phyloP scores from a whole-genome alignment of 192 early-diverging fungal species.

The Phlyctochytrium bullatum region DNA sequence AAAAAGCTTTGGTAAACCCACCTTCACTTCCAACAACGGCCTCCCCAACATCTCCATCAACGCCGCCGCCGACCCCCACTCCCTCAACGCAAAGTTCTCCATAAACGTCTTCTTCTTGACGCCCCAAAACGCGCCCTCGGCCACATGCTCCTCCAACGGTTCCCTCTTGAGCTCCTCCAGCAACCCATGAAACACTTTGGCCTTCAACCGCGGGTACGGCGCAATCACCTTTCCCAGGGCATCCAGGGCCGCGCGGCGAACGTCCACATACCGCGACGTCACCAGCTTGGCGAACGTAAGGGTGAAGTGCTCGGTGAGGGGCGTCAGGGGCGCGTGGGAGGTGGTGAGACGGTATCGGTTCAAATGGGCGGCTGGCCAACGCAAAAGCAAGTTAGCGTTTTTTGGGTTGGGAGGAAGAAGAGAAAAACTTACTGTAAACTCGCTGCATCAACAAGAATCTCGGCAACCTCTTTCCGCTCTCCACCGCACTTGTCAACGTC shows the following conservation, averaged over 20 bases:
- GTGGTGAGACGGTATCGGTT: no score
- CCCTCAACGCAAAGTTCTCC: slow-evolving; percentile 46
- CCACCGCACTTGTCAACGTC: not conserved
- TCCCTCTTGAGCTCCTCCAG: not conserved
- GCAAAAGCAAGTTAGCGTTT: no score
- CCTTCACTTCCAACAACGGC: slow-evolving; percentile 68
- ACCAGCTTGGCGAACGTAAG: no score
- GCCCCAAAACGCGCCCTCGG: slow-evolving; percentile 54
- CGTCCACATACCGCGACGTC: no score
- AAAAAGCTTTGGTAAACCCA: not conserved
- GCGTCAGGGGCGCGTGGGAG: no score
- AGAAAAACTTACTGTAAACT: slow-evolving; percentile 13
- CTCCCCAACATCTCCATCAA: slow-evolving; percentile 55
- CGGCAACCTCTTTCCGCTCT: slow-evolving; percentile 16
- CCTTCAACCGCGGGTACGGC: no score
- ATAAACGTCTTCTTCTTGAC: slow-evolving; percentile 44
- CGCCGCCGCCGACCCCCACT: slow-evolving; percentile 54
- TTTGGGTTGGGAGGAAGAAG: no score
- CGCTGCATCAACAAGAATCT: slow-evolving; percentile 31
- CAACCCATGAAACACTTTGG: slow-evolving; percentile 52
- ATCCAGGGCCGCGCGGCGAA: no score
- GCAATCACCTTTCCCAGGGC: no score
- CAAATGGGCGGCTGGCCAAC: no score
- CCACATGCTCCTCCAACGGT: slow-evolving; percentile 45
- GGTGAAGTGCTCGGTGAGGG: no score